Evolutionary conservation across 306 rosid species (phyloP).

Genomic region (Cucumis melo): DNA sequence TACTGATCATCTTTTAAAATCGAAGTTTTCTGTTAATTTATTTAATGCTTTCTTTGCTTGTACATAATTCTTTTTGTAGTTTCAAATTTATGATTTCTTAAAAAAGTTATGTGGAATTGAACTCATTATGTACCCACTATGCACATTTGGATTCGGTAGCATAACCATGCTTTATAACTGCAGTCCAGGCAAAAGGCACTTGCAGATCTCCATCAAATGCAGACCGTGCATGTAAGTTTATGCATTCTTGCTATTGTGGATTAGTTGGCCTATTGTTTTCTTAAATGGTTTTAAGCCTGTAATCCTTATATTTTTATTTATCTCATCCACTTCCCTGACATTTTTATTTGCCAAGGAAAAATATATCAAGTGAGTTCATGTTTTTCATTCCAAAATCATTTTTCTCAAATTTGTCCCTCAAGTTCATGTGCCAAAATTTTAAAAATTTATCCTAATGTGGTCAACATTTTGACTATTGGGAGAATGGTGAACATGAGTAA

Average conservation of each 20-base stretch:
- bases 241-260: not conserved
- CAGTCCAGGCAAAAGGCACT: slow-evolving; percentile 98
- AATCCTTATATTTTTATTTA: slow-evolving; percentile 5
- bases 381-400: not conserved
- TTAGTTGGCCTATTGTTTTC: not conserved
- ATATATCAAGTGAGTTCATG: not conserved
- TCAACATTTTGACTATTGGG: not conserved
- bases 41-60: not conserved
- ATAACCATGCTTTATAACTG: slow-evolving; percentile 12
- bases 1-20: not conserved
- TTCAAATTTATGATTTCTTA: not conserved
- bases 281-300: not conserved
- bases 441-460: not conserved
- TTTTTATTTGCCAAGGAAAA: not conserved
- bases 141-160: not conserved
- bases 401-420: not conserved
- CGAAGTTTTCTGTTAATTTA: not conserved
- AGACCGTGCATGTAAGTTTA: slow-evolving; percentile 57
- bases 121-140: not conserved
- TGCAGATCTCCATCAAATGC: slow-evolving; percentile 85
- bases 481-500: not conserved
- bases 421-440: not conserved
- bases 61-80: not conserved
- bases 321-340: not conserved
- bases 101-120: not conserved